Evolutionary conservation across 371 early-diverging fungal genomes (phyloP), one percentile per base, ranked within the genome.

Genomic region (Apophysomyces elegans): DNA sequence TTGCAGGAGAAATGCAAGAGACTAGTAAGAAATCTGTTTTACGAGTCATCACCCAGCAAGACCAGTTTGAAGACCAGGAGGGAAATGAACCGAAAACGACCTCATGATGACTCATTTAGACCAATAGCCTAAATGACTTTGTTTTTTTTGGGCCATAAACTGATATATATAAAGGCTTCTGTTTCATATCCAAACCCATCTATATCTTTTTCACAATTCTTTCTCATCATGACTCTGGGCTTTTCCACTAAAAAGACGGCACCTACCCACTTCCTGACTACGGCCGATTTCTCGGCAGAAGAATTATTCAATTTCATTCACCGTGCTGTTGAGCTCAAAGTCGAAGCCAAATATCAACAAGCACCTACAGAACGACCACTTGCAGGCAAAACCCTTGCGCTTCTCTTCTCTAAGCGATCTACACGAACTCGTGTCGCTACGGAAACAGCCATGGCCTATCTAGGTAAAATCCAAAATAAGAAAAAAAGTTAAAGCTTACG

Each of bases 351-450:
- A 57, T 73, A 73, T 39, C 62, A 50, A 35, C 56, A 65, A 37
- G 62, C 59, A 18, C 50, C 67, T 11, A 81, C 76, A 56, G 82
- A 78, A 2, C 80, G 74, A 16, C 90, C 90, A 14, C 76, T 91
- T 46, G 66, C 73, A 13, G 92, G 92, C 7, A 85, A 90, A 58
- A 88, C 90, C 1, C 66, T 97, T 21, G 98, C 88, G 7, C 76
- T 97, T 44, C 74, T 96, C 61, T 97, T 97, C 59, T 88, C 94
- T 13, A 97, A 97, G 75, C 85, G 95, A 50, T 91, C 91, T 0
- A 97, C 98, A 12, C 91, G 98, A 59, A 97, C 98, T 12, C 87
- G 98, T 47, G 93, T 97, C 36, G 94, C 95, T 13, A 89, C 95
- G 45, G 97, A 97, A 72, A 85, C 94, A 9, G 91, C 93, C 1